phyloP scores from a whole-genome alignment of 352 stramenopile species.

The Salisapilia sapeloensis region DNA sequence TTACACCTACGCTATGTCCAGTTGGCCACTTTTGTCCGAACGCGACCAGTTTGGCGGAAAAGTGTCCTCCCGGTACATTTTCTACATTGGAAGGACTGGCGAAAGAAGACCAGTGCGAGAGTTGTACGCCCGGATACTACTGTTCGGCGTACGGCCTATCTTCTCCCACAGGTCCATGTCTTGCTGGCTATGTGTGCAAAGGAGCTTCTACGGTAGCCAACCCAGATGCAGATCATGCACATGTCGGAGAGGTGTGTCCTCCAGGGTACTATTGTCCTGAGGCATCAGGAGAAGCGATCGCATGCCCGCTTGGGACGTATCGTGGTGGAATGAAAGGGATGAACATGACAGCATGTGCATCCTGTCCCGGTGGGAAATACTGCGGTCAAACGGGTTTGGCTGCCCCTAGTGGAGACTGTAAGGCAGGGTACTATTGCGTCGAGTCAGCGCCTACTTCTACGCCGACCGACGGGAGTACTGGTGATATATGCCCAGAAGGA shows the following conservation, averaged over 20 bases:
- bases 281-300: constrained; percentile 22
- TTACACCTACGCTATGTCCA: constrained; percentile 29
- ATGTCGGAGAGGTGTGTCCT: constrained; percentile 42
- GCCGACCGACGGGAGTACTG: constrained; percentile 23
- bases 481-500: constrained; percentile 27
- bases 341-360: constrained; percentile 36
- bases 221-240: constrained; percentile 16
- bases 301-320: constrained; percentile 51
- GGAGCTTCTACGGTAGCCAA: constrained; percentile 39
- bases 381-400: constrained; percentile 30
- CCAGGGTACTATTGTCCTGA: constrained; percentile 53
- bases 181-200: constrained; percentile 43
- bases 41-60: constrained; percentile 24
- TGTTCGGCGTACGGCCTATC: constrained; percentile 75
- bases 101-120: constrained; percentile 47
- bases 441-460: constrained; percentile 16
- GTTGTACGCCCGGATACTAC: constrained; percentile 68
- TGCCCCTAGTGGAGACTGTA: constrained; percentile 33
- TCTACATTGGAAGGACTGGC: constrained; percentile 38
- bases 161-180: constrained; percentile 25
- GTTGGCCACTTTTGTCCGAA: constrained; percentile 51
- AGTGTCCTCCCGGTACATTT: constrained; percentile 48
- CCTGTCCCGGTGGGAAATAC: constrained; percentile 38
- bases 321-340: constrained; percentile 22
- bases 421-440: constrained; percentile 72